phyloP scores from a whole-genome alignment of 2,329 filamentous ascomycete species.

The Sporothrix protearum region DNA sequence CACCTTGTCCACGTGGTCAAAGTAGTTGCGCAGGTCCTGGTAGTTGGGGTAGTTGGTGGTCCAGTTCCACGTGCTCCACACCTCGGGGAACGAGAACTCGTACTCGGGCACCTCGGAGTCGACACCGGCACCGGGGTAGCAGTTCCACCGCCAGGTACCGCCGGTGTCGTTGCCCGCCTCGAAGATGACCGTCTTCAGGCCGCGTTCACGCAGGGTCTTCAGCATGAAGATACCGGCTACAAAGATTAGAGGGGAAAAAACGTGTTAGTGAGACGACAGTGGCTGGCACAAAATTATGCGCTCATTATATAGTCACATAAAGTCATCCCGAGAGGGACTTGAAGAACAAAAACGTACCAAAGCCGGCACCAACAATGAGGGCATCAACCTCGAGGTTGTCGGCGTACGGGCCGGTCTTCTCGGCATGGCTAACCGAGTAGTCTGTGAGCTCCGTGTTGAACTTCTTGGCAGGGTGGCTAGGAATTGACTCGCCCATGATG shows the following conservation, averaged over 20 bases:
- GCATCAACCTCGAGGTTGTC: constrained; percentile 45
- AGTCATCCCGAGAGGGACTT: too few species aligned
- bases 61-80: constrained; percentile 57
- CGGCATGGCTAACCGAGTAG: constrained; percentile 35
- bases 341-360: constrained; percentile 33
- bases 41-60: constrained; percentile 50
- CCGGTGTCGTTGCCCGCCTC: constrained; percentile 52
- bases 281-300: not conserved
- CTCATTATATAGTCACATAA: not conserved
- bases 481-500: constrained; percentile 29
- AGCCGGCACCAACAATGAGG: constrained; percentile 46
- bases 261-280: not conserved
- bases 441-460: constrained; percentile 43
- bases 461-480: constrained; percentile 33
- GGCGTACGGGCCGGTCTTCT: constrained; percentile 41
- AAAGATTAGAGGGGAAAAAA: not conserved
- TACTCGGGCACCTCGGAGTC: constrained; percentile 55
- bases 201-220: constrained; percentile 49
- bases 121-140: constrained; percentile 53
- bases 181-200: constrained; percentile 47
- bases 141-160: constrained; percentile 56
- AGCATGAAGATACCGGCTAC: constrained; percentile 49
- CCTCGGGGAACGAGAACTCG: constrained; percentile 50
- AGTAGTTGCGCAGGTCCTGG: constrained; percentile 54
- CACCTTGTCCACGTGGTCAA: constrained; percentile 56